Percentiles rank a stretch among this genome's conserved stretches.
phyloP scores from a whole-genome alignment of 352 stramenopile species.

The Paralagenidium karlingii region DNA sequence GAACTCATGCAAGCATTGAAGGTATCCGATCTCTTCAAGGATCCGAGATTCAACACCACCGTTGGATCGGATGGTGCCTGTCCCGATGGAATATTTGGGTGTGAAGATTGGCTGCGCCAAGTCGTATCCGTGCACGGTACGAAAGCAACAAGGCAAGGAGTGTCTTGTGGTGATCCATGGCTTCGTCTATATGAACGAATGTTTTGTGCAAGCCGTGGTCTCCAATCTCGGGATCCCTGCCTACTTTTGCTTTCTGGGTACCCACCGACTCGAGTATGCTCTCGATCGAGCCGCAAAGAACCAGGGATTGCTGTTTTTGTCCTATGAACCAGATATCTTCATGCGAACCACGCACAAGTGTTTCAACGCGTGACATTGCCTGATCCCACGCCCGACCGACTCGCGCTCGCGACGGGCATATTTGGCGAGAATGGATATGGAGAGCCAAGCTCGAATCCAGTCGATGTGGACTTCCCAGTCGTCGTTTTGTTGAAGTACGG shows the following conservation, averaged over 20 bases:
- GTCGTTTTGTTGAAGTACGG: conserved; percentile 20
- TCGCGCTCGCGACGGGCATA: conserved; percentile 14
- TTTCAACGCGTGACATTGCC: conserved; percentile 35
- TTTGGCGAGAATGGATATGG: conserved; percentile 42
- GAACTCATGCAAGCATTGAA: conserved; percentile 17
- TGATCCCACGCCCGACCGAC: conserved; percentile 10
- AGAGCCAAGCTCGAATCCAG: conserved; percentile 18
- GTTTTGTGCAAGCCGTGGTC: conserved; percentile 27
- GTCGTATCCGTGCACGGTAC: conserved; percentile 22
- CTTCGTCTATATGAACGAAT: conserved; percentile 18
- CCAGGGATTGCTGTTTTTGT: conserved; percentile 27
- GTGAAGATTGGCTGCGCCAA: conserved; percentile 25
- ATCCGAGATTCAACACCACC: conserved; percentile 11
- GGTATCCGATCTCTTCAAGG: conserved; percentile 9
- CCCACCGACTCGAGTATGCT: conserved; percentile 19
- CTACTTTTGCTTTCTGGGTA: conserved; percentile 58
- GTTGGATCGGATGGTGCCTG: conserved; percentile 8
- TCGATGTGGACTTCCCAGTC: conserved; percentile 28
- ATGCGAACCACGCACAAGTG: conserved; percentile 12
- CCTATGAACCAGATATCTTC: conserved; percentile 35
- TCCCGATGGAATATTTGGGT: conserved; percentile 20
- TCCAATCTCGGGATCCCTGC: conserved; percentile 31
- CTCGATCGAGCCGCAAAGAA: conserved; percentile 11
- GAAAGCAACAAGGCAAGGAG: conserved; percentile 12
- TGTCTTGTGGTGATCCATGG: conserved; percentile 39